Evolutionary conservation across 2,329 filamentous ascomycete genomes (phyloP).

Genomic region (Monilinia aucupariae): DNA sequence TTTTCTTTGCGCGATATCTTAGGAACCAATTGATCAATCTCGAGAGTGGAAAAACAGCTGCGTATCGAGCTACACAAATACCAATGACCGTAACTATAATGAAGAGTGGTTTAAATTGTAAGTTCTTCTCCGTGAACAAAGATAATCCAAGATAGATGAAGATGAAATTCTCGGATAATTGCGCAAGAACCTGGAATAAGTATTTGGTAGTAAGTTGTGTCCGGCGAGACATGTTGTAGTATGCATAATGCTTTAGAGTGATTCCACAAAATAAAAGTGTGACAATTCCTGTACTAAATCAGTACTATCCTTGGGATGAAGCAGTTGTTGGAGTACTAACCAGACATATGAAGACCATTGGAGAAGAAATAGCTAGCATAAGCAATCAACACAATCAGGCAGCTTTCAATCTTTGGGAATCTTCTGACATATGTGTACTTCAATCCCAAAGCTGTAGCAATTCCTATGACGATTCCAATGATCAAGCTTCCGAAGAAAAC

Average conservation of each 20-base stretch:
- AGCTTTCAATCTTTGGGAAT: slow-evolving; percentile 95
- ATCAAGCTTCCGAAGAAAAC: slow-evolving; percentile 93
- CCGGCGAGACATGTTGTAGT: slow-evolving; percentile 98
- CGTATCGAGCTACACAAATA: slow-evolving; percentile 87
- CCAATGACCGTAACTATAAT: slow-evolving; percentile 89
- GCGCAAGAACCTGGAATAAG: slow-evolving; percentile 88
- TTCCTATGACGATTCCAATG: slow-evolving; percentile 82
- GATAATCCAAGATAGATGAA: slow-evolving; percentile 97
- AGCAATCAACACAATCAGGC: slow-evolving; percentile 84
- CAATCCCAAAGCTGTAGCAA: slow-evolving; percentile 77
- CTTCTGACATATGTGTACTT: slow-evolving; percentile 93
- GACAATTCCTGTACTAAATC: slow-evolving; percentile 56
- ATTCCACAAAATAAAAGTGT: slow-evolving; percentile 96
- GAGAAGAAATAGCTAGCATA: slow-evolving; percentile 98
- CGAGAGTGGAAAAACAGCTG: slow-evolving; percentile 90
- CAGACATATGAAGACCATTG: slow-evolving; percentile 91
- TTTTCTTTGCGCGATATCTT: slow-evolving; percentile 72
- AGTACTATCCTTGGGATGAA: slow-evolving; percentile 10
- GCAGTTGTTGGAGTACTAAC: slow-evolving; percentile 47
- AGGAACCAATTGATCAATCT: slow-evolving; percentile 88
- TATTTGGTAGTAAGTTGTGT: slow-evolving; percentile 98
- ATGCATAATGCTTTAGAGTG: slow-evolving; percentile 96
- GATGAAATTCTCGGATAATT: slow-evolving; percentile 98
- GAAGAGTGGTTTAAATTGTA: slow-evolving; percentile 89
- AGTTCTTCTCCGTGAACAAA: slow-evolving; percentile 81